Percentiles rank a stretch among this genome's conserved stretches.
Evolutionary conservation across 768 basidiomycete genomes (phyloP).

Genomic region (Naematelia aurantialba): DNA sequence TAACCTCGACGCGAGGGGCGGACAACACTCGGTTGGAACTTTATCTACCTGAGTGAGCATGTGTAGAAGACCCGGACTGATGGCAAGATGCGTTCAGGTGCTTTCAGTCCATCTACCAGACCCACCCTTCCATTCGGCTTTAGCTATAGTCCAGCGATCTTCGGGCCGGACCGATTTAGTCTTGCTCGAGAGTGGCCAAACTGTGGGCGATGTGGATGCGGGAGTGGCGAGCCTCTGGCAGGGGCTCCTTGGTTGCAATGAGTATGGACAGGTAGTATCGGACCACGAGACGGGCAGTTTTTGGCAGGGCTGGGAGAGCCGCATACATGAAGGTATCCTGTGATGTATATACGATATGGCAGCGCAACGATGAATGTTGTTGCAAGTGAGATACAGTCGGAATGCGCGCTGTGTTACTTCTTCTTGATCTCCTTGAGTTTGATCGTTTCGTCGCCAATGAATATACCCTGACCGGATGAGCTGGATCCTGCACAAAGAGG

Average conservation of each 20-base stretch:
- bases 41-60: constrained; percentile 36
- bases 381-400: not conserved
- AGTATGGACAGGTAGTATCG: constrained; percentile 8
- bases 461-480: constrained; percentile 66
- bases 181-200: constrained; percentile 32
- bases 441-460: constrained; percentile 87
- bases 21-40: constrained; percentile 11
- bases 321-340: not conserved
- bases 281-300: constrained; percentile 11
- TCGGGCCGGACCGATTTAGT: constrained; percentile 23
- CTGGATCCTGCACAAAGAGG: not conserved
- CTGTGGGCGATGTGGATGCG: constrained; percentile 28
- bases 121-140: constrained; percentile 12
- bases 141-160: constrained; percentile 25
- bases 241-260: constrained; percentile 34
- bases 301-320: constrained; percentile 28
- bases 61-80: constrained; percentile 1
- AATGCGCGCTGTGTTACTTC: constrained; percentile 60
- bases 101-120: constrained; percentile 19
- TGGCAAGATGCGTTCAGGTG: constrained; percentile 25
- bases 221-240: constrained; percentile 34
- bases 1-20: not conserved
- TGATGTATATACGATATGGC: not conserved
- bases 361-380: constrained; percentile 7
- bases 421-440: constrained; percentile 90